Percentiles rank a stretch among this genome's conserved stretches.
Conservation (phyloP, 139 green algal species). For the Chlorella vulgaris region DNA sequence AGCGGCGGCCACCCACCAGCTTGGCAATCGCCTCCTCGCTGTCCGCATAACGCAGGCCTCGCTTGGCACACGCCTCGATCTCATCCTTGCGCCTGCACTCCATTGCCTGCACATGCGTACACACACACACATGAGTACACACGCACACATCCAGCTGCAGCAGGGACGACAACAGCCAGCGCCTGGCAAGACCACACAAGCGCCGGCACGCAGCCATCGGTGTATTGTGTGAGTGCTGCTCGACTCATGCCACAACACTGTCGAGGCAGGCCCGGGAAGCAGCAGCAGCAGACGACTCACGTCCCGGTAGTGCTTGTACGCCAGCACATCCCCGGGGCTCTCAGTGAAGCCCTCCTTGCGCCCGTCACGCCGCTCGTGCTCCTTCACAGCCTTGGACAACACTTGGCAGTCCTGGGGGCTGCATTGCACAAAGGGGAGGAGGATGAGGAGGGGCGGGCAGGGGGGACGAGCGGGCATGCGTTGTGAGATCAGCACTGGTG, state of each 20-base stretch:
- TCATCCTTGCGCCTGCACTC: slow-evolving; percentile 64
- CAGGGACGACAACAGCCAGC: no score
- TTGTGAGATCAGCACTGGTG: not conserved
- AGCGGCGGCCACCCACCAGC: slow-evolving; percentile 53
- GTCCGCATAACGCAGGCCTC: slow-evolving; percentile 56
- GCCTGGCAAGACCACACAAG: no score
- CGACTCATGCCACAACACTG: not conserved
- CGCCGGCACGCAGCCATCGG: no score
- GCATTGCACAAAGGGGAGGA: no score
- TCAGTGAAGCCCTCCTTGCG: slow-evolving; percentile 67
- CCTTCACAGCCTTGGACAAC: slow-evolving; percentile 78
- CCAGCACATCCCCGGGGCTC: slow-evolving; percentile 73
- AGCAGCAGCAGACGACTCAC: slow-evolving; percentile 46
- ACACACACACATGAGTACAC: not conserved
- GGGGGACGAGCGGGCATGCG: not conserved
- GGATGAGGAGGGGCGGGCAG: not conserved
- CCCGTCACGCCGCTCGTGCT: slow-evolving; percentile 69
- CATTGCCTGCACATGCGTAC: slow-evolving; percentile 64
- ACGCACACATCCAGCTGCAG: no score
- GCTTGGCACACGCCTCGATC: slow-evolving; percentile 42
- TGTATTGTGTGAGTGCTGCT: not conserved
- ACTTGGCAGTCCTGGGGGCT: slow-evolving; percentile 32
- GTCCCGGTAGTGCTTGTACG: slow-evolving; percentile 86
- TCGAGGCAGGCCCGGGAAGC: not conserved
- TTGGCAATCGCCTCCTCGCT: slow-evolving; percentile 49